Base-by-base conservation (phyloP, 768 basidiomycete species). In the Kwoniella botswanensis region DNA sequence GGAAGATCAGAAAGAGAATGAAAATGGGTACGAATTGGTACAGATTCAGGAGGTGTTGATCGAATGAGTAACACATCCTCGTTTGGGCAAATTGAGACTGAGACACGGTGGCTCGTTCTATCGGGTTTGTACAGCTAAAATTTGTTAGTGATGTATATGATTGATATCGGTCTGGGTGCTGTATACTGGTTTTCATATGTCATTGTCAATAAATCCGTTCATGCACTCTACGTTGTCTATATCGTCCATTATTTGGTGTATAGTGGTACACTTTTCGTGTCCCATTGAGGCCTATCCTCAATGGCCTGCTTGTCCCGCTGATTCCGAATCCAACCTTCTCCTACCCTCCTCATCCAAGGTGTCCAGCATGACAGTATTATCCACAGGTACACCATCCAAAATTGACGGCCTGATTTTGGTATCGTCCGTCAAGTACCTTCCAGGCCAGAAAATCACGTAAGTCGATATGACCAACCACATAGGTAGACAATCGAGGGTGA, bases 381-480 rank as follows among this genome's bases (percentile, higher is more conserved):
- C 61, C 21, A 43, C 43, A 10, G n/a, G 41, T 12, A 44, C 41
- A 13, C 21, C 61, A 43, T 22, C 58, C 15, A 42, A 13, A 22
- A 50, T 64, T 9, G 53, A 52, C 46, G 44, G 44, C 24, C 24
- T 64, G 9, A 55, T 22, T 21, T 52, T 64, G 26, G 46, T 44
- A 43, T 44, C 46, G 26, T 50, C 44, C 13, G 22, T 80, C 26
- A 83, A 66, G 67, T 76, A 82, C 44, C 59, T 68, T 15, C 78
- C 76, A 12, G 82, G 82, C 82, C 82, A 83, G 76, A 80, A 82
- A 42, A 65, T 75, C 44, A 71, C 61, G 67, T 82, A 82, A 42
- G 67, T 71, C 7, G 72, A 46, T 63, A 83, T 81, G 54, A 75
- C 79, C 22, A 83, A 70, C 42, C 73, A 76, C 18, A 83, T 74